These are phyloP conservation scores for Pythium oligandrum DNA, from an alignment of 352 stramenopile species.

Conservation along the genomic window DNA sequence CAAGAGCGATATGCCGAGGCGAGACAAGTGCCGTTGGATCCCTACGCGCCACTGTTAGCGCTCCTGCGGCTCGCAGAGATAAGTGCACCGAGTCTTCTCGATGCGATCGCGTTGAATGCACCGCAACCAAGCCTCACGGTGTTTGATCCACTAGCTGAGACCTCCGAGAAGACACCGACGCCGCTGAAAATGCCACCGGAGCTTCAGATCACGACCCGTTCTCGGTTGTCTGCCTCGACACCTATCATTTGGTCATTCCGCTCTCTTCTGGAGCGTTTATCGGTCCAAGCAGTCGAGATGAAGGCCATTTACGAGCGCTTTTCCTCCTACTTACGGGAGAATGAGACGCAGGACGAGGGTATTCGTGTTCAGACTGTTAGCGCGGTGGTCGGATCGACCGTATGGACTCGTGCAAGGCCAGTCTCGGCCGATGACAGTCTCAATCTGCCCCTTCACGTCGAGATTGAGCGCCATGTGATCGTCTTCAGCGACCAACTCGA, in stretches of 20 bases:
- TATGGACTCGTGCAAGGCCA: background rate
- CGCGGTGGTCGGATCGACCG: slow-evolving; percentile 3
- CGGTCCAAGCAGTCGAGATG: background rate
- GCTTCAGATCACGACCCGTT: slow-evolving; percentile 4
- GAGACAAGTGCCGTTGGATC: slow-evolving; percentile 30
- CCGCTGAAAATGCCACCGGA: background rate
- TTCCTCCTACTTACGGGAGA: slow-evolving; percentile 6
- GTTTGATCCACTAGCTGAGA: background rate
- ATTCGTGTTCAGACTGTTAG: slow-evolving; percentile 12
- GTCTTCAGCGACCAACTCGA: slow-evolving; percentile 33
- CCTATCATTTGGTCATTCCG: background rate
- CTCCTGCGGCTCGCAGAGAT: slow-evolving; percentile 28
- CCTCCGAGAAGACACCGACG: background rate
- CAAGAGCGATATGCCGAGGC: slow-evolving; percentile 20
- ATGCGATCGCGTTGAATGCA: background rate
- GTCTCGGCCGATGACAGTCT: too few species aligned
- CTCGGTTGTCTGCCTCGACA: background rate
- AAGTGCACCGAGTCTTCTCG: slow-evolving; percentile 10
- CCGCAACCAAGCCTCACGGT: slow-evolving; percentile 21
- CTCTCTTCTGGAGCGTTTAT: too few species aligned
- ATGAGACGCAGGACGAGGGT: slow-evolving; percentile 5
- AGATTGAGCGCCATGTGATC: slow-evolving; percentile 32
- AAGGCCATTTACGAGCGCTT: background rate
- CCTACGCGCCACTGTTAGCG: slow-evolving; percentile 30
- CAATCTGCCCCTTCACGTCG: too few species aligned